These are phyloP conservation scores for Xylariaceae sp. DNA, from an alignment of 2,329 filamentous ascomycete genomes.

Conservation along the genomic window DNA sequence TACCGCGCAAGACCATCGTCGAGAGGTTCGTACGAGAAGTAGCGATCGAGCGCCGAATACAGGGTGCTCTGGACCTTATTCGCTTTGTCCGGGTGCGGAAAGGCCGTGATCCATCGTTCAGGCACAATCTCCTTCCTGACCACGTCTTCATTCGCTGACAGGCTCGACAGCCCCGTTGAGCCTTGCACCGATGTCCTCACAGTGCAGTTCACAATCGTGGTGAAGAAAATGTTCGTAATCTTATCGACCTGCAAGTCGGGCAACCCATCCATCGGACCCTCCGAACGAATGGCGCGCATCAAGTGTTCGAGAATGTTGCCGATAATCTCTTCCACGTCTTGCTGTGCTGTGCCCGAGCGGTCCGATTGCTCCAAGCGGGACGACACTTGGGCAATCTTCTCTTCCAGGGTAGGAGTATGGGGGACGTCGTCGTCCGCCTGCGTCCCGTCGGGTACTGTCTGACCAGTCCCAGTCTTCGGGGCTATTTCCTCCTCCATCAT, in stretches of 20 bases:
- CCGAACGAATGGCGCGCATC: slow-evolving; percentile 76
- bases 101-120: slow-evolving; percentile 56
- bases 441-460: too few relatives aligned
- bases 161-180: slow-evolving; percentile 9
- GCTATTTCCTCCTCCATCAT: neutral
- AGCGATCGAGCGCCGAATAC: slow-evolving; percentile 76
- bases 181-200: slow-evolving; percentile 35
- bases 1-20: slow-evolving; percentile 57
- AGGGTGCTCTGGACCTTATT: slow-evolving; percentile 48
- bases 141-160: slow-evolving; percentile 29
- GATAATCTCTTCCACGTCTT: slow-evolving; percentile 95
- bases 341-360: slow-evolving; percentile 58
- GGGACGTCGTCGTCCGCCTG: slow-evolving; percentile 8
- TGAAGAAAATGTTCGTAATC: slow-evolving; percentile 64
- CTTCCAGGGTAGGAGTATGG: slow-evolving; percentile 32
- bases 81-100: slow-evolving; percentile 37
- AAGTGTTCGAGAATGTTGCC: slow-evolving; percentile 85
- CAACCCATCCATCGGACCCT: slow-evolving; percentile 49
- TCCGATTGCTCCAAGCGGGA: slow-evolving; percentile 37
- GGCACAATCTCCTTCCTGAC: slow-evolving; percentile 51
- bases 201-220: slow-evolving; percentile 53
- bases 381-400: slow-evolving; percentile 32
- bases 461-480: too few relatives aligned
- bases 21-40: slow-evolving; percentile 74
- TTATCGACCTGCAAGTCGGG: slow-evolving; percentile 73